A percentile compares a stretch with the other conserved stretches of the same genome.
Evolutionary conservation across 2,329 filamentous ascomycete species (phyloP).

Genomic region (Fusarium heterosporum): DNA sequence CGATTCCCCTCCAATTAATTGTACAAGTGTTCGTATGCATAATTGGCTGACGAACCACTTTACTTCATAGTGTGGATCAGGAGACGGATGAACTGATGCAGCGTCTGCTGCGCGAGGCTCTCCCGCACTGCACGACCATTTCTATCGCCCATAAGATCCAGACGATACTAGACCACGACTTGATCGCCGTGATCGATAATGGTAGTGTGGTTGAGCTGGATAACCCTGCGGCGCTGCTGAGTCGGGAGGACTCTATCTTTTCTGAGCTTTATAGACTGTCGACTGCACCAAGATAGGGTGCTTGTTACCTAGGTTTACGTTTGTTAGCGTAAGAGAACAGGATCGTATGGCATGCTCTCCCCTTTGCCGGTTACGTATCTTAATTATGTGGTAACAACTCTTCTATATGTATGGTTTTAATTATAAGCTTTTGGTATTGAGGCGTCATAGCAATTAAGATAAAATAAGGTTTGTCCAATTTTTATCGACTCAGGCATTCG

Average conservation of each 20-base stretch:
- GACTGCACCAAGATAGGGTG: conserved; percentile 7
- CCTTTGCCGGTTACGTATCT: not conserved
- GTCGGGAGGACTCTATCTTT: conserved; percentile 11
- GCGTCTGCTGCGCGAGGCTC: conserved; percentile 31
- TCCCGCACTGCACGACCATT: conserved; percentile 41
- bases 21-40: conserved; percentile 3
- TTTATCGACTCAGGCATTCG: not conserved
- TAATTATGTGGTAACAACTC: conserved; percentile 1
- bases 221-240: conserved; percentile 10
- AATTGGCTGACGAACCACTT: conserved; percentile 13
- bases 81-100: conserved; percentile 31
- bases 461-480: not conserved
- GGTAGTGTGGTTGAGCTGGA: conserved; percentile 15
- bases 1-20: not conserved
- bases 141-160: conserved; percentile 44
- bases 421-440: conserved; percentile 1
- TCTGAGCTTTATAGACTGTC: conserved; percentile 12
- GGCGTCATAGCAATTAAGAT: not conserved
- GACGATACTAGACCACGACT: conserved; percentile 33
- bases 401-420: conserved; percentile 3
- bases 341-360: conserved; percentile 3
- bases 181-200: conserved; percentile 35
- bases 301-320: conserved; percentile 4
- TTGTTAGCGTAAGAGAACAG: conserved; percentile 6
- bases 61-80: conserved; percentile 27